A percentile compares a stretch with the other conserved stretches of the same genome.
Evolutionary conservation across 139 green algal genomes (phyloP).

Genomic region (Protoeuglena noctilucae): DNA sequence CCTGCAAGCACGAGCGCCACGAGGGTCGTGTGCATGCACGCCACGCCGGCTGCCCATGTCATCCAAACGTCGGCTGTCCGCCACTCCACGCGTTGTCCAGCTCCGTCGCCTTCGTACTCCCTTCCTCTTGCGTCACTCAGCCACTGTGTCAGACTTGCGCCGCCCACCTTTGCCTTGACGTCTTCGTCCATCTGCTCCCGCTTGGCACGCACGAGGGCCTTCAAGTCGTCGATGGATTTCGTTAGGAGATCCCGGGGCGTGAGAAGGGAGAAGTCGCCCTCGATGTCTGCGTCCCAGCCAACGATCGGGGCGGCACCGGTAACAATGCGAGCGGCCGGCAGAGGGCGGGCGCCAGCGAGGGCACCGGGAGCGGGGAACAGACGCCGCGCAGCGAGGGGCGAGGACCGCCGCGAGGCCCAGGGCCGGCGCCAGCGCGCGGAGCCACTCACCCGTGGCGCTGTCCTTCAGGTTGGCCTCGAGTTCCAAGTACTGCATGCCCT

Average conservation of each 20-base stretch:
- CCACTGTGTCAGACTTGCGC: too few species aligned
- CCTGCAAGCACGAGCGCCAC: slow-evolving; percentile 2
- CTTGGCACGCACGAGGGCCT: slow-evolving; percentile 29
- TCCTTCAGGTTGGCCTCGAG: slow-evolving; percentile 88
- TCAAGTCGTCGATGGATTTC: slow-evolving; percentile 70
- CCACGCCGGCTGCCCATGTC: too few species aligned
- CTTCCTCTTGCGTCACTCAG: too few species aligned
- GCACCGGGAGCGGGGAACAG: too few species aligned
- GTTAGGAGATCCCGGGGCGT: slow-evolving; percentile 69
- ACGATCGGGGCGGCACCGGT: too few species aligned
- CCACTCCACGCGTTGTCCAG: too few species aligned
- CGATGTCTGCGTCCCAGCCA: slow-evolving; percentile 42
- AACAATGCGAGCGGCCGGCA: neutral
- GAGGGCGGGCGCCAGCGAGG: neutral
- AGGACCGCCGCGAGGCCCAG: neutral
- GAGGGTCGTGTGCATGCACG: too few species aligned
- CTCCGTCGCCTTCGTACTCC: too few species aligned
- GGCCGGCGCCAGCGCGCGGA: neutral
- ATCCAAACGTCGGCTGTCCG: too few species aligned
- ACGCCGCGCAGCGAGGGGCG: neutral
- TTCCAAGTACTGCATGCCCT: slow-evolving; percentile 93
- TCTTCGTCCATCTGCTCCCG: slow-evolving; percentile 31
- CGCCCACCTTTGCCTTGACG: too few species aligned
- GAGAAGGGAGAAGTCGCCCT: slow-evolving; percentile 73
- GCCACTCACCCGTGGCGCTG: slow-evolving; percentile 13